Conservation (phyloP, 305 asterid species). For the Fraxinus latifolia region DNA sequence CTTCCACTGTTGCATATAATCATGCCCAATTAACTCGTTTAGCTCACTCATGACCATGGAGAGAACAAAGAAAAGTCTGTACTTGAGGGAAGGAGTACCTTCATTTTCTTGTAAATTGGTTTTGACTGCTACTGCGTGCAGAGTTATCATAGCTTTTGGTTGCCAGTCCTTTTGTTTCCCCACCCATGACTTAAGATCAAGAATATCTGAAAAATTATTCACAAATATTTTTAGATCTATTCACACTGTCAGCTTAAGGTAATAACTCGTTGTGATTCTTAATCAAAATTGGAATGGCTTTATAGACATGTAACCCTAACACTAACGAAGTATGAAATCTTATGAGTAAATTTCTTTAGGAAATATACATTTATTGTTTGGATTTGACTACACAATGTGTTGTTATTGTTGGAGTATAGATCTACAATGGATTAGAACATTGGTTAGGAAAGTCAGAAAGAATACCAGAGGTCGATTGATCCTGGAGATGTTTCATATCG, state of each 20-base stretch:
- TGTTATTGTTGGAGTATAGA: background rate
- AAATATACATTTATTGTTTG: background rate
- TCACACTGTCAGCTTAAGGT: background rate
- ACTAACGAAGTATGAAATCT: background rate
- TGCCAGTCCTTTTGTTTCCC: conserved; percentile 77
- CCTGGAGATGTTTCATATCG: conserved; percentile 68
- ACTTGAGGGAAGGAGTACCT: conserved; percentile 41
- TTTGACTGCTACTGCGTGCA: conserved; percentile 78
- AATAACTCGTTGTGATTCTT: background rate
- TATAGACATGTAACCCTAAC: background rate
- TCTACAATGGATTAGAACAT: background rate
- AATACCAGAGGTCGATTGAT: conserved; percentile 65
- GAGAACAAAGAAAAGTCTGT: background rate
- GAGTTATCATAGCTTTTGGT: conserved; percentile 75
- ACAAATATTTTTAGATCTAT: background rate
- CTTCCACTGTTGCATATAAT: background rate
- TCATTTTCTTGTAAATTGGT: conserved; percentile 87
- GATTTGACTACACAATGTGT: background rate
- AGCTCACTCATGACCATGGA: background rate
- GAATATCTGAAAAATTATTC: conserved; percentile 48
- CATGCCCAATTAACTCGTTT: background rate
- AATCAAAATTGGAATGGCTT: background rate
- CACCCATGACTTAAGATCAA: conserved; percentile 81
- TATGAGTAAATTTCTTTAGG: background rate
- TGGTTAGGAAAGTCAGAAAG: background rate